Evolutionary conservation across 108 stramenopile species (phyloP), one percentile per base, ranked within the genome.

Genomic region (Nannochloropsis gaditana): DNA sequence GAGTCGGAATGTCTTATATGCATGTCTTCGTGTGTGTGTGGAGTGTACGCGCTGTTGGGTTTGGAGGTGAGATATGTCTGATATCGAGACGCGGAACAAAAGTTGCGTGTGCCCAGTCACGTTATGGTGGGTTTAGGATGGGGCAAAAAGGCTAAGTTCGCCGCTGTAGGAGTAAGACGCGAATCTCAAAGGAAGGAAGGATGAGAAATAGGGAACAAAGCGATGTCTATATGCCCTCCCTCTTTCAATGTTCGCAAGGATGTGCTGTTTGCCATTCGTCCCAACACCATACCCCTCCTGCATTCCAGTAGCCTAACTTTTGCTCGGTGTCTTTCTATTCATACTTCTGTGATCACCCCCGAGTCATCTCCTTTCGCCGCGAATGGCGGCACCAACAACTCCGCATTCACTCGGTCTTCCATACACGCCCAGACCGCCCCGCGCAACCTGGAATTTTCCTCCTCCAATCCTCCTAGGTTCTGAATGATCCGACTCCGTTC

Each of bases 331-430:
- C 59, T 2, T n/a, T 73, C 59, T 6, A n/a, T n/a, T 6, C 6
- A 15, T 73, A 15, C 59, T n/a, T 73, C 59, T 73, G 19, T 15
- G 31, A 31, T 31, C 1, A 31, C 31, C 31, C 31, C 31, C 31
- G 31, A 2, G 19, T n/a, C 59, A 15, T 73, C 6, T 73, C 59
- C 59, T 73, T 3, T 4, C 15, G 4, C 59, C 59, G n/a, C n/a
- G n/a, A 73, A 73, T n/a, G 59, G 59, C 15, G 59, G 59, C 59
- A 73, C 59, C 59, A 73, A 73, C 59, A 73, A 73, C 59, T 73
- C 59, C 59, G 19, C 59, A 6, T 73, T 73, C 59, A 73, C 59
- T n/a, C 59, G 4, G 59, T 73, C 59, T 6, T 73, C 59, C 19
- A 73, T n/a, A 73, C 59, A 73, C 59, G 59, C 59, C 59, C 59